Evolutionary conservation across 2,329 filamentous ascomycete genomes (phyloP).

Genomic region (Talaromyces rugulosus): DNA sequence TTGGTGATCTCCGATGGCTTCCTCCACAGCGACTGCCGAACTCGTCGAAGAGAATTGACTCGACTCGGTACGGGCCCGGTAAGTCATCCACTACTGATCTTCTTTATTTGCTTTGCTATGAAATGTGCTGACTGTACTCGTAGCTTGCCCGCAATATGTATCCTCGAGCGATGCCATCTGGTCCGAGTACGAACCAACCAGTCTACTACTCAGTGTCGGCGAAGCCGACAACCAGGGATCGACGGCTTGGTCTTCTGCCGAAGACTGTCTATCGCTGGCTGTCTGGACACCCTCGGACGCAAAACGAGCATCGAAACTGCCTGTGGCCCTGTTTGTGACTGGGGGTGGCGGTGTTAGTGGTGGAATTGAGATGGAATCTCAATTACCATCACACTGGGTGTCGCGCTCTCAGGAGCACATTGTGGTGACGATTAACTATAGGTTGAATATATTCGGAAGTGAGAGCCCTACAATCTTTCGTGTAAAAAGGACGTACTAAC

Average conservation of each 20-base stretch:
- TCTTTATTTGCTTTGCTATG: too few species aligned
- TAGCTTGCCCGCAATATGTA: conserved; percentile 25
- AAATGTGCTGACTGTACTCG: not conserved
- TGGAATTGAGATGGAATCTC: conserved; percentile 32
- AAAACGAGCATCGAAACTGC: conserved; percentile 14
- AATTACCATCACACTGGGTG: conserved; percentile 28
- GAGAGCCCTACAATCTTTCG: not conserved
- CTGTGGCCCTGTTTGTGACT: conserved; percentile 21
- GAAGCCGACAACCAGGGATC: conserved; percentile 16
- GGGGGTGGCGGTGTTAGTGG: conserved; percentile 21
- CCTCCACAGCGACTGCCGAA: conserved; percentile 20
- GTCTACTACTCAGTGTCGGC: not conserved
- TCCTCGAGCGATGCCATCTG: conserved; percentile 22
- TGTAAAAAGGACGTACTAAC: too few species aligned
- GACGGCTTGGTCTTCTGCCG: conserved; percentile 23
- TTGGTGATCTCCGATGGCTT: conserved; percentile 29
- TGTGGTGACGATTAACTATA: conserved; percentile 35
- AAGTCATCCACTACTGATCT: not conserved
- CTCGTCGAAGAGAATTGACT: conserved; percentile 16
- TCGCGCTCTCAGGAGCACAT: conserved; percentile 37
- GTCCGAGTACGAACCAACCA: conserved; percentile 19
- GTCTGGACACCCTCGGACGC: conserved; percentile 38
- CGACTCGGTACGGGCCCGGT: conserved; percentile 16
- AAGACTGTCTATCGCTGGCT: conserved; percentile 43
- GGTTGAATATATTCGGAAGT: conserved; percentile 23